Evolutionary conservation across 495 filamentous ascomycete species (phyloP), one percentile per base, ranked within the genome.

Genomic region (Penicillium psychrofluorescens): DNA sequence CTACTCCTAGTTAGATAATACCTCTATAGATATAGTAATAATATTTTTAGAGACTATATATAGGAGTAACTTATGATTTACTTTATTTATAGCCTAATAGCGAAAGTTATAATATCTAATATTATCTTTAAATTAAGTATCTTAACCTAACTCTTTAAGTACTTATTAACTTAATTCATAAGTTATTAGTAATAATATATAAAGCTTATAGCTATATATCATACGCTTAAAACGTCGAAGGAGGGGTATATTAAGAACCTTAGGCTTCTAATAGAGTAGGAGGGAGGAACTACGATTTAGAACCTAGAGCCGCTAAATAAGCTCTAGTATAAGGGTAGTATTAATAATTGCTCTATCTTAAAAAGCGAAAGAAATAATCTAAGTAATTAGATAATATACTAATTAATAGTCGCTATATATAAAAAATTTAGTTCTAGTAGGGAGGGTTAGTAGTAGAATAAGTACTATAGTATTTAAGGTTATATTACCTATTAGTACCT

Each of bases 41-140:
- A n/a, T n/a, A n/a, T n/a, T n/a, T n/a, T n/a, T n/a, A n/a, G n/a
- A n/a, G n/a, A n/a, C n/a, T n/a, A n/a, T n/a, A n/a, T n/a, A n/a
- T n/a, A n/a, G n/a, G n/a, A n/a, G n/a, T n/a, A 32, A 56, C 51
- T 37, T 50, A 62, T 47, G 38, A 46, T 65, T 62, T 10, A 57
- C 56, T 54, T 62, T 37, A 52, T 65, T 65, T 57, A 43, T 49
- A 27, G 54, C 41, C 62, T 44, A 62, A 33, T 49, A 38, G 29
- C 56, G 52, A 41, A 44, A 65, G 38, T 61, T 61, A 35, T 62
- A 62, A 56, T 65, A 35, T n/a, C 54, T 39, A 41, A 65, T 56
- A 50, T 62, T 41, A 37, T 65, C 47, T 43, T 62, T 41, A 38
- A 65, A 65, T 58, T 37, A 29, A 48, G 54, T 28, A 44, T 54